phyloP scores from a whole-genome alignment of 2,329 filamentous ascomycete genomes.

The Septoria petroselini region DNA sequence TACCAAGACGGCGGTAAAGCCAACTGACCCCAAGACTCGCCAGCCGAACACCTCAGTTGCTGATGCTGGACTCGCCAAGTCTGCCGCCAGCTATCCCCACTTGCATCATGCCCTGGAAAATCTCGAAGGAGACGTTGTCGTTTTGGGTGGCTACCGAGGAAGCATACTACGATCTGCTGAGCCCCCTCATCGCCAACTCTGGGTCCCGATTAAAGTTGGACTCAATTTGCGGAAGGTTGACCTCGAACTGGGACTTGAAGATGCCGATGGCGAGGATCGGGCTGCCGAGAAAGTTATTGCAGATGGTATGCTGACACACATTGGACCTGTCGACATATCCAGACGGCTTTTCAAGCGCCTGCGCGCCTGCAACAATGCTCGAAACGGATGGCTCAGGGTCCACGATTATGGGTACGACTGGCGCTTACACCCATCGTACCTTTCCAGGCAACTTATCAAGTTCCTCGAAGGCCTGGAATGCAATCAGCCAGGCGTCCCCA shows the following conservation, averaged over 20 bases:
- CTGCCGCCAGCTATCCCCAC: conserved; percentile 48
- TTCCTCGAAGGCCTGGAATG: conserved; percentile 73
- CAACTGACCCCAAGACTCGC: conserved; percentile 30
- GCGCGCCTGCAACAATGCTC: conserved; percentile 68
- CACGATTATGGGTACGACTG: conserved; percentile 96
- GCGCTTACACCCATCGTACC: conserved; percentile 76
- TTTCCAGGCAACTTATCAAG: conserved; percentile 67
- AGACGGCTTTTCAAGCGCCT: conserved; percentile 76
- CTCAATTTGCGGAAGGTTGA: conserved; percentile 89
- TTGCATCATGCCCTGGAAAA: conserved; percentile 59
- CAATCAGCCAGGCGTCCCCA: conserved; percentile 59
- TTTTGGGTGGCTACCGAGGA: conserved; percentile 86
- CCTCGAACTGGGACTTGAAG: conserved; percentile 75
- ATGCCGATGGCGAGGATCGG: conserved; percentile 69
- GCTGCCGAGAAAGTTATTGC: conserved; percentile 82
- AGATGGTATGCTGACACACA: conserved; percentile 84
- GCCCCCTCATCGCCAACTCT: conserved; percentile 78
- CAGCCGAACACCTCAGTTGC: conserved; percentile 26
- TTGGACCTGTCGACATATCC: conserved; percentile 88
- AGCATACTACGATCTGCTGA: conserved; percentile 83
- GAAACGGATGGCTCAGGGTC: conserved; percentile 67
- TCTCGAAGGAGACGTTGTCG: conserved; percentile 78
- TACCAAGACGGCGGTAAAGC: conserved; percentile 15
- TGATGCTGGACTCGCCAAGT: conserved; percentile 25
- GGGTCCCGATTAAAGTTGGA: conserved; percentile 91